Evolutionary conservation across 176 grass and related monocot species (phyloP), one percentile per base, ranked within the genome.

Genomic region (Rhynchospora breviuscula): DNA sequence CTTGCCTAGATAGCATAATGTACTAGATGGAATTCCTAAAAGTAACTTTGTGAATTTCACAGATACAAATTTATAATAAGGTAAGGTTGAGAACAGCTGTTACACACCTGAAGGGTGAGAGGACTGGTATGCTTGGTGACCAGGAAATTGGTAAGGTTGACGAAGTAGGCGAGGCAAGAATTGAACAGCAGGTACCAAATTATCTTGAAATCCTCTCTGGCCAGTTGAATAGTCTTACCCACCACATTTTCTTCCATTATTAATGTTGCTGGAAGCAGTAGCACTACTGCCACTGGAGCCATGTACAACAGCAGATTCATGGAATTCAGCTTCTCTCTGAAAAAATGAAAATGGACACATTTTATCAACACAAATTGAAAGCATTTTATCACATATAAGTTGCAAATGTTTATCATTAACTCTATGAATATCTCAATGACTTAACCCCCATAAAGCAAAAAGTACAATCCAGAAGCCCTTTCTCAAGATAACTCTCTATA

Each of bases 231-330:
- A 12, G 84, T 87, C 15, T 88, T 43, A 15, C 76, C 90, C 35
- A 89, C 67, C 35, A 89, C 87, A 78, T 89, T 91, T 59, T 91
- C 84, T 76, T 91, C 90, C 90, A 89, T 91, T 43, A 91, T 81
- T 73, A 91, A 64, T 59, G 90, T 91, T 59, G 90, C 90, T 25
- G 90, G 90, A 5, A 82, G 81, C 66, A 89, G 79, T 14, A 91
- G 75, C 58, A 89, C 35, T 40, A 91, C 90, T 67, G 87, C 87
- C 17, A 91, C 86, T 67, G 90, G 90, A 10, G 87, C 90, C 90
- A 91, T 91, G 65, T 92, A 92, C 71, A 92, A 76, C 17, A 92
- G 81, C 62, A 92, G 84, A 49, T 92, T 92, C 90, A 89, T 92
- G n/a, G 90, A 92, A 77, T 92, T 89, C 33, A 91, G 77, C 87